Percentiles rank a stretch among this genome's conserved stretches.
These are phyloP conservation scores for Nemania sp. DNA, from an alignment of 2,329 filamentous ascomycete species.

Conservation along the genomic window DNA sequence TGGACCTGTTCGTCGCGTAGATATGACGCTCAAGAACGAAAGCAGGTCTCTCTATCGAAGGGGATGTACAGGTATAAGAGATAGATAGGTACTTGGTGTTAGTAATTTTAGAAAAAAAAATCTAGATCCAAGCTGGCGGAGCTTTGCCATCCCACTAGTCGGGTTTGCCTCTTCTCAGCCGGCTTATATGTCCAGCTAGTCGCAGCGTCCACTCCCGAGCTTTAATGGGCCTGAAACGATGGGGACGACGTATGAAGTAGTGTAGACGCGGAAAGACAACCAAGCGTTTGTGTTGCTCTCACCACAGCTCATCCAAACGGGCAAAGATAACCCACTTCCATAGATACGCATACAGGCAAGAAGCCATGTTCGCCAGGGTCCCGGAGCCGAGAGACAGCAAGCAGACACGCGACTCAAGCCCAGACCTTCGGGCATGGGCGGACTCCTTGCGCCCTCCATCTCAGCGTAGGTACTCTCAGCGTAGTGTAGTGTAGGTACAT, in stretches of 20 bases:
- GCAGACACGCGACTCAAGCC: constrained; percentile 5
- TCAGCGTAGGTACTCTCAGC: too few relatives aligned
- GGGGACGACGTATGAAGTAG: too few relatives aligned
- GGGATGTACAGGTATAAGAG: not conserved
- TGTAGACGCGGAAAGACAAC: too few relatives aligned
- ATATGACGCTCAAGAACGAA: constrained; percentile 8
- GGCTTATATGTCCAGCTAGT: constrained; percentile 6
- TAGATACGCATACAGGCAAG: not conserved
- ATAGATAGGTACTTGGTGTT: not conserved
- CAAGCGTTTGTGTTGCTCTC: not conserved
- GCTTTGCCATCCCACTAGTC: constrained; percentile 14
- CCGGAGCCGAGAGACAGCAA: constrained; percentile 1
- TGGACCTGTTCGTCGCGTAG: constrained; percentile 12
- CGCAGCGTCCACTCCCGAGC: not conserved
- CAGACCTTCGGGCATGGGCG: constrained; percentile 5
- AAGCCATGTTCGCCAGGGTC: constrained; percentile 8
- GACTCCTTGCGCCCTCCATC: not conserved
- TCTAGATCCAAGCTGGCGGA: constrained; percentile 8
- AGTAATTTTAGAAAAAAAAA: constrained; percentile 1
- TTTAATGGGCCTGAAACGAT: constrained; percentile 1
- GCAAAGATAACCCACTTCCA: constrained; percentile 15
- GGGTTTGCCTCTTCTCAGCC: not conserved
- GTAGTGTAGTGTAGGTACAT: too few relatives aligned
- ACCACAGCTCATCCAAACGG: not conserved
- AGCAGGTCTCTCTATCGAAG: not conserved